Base-by-base conservation (phyloP, 2,329 filamentous ascomycete genomes). In the Colletotrichum falcatum region DNA sequence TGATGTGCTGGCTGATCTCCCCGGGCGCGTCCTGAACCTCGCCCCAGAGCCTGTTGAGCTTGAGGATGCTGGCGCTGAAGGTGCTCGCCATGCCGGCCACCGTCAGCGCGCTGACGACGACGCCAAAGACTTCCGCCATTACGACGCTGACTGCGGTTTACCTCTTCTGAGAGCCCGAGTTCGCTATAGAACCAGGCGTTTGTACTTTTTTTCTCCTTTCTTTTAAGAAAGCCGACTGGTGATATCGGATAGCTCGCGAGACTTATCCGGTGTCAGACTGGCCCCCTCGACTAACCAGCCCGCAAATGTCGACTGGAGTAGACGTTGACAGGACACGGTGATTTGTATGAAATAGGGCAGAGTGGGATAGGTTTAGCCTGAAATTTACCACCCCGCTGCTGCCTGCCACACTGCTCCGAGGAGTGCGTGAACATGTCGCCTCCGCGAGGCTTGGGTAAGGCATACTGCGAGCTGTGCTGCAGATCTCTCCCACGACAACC, bases 41-140 rank as follows among this genome's bases (percentile, higher is more conserved):
- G n/a, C 60, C 42, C 61, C 63, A 72, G 1, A 73, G 35, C 11
- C 33, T n/a, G n/a, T 60, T 62, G n/a, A 73, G 9, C 30, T 63
- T 71, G 9, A 65, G 3, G 5, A 58, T 20, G 30, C 60, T 60
- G 26, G 49, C 20, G 20, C 64, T 55, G 7, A 64, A 39, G 1
- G 53, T 54, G 20, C 42, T 64, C 3, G 42, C 55, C 9, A 71
- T 46, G 48, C 61, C 64, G 23, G 61, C 54, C 4, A 66, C 66
- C 3, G 65, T 51, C 7, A 72, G 5, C 18, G 65, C 61, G 65
- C 70, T 65, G 30, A 51, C 49, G 7, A 72, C 61, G 16, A 59
- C 35, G 8, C 70, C 70, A 0, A 72, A 49, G 4, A 62, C 30
- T 53, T 69, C 65, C 1, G 70, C 70, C 65, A 72, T 72, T 30